Evolutionary conservation across 2,329 filamentous ascomycete species (phyloP).

Genomic region (Fusarium compactum): DNA sequence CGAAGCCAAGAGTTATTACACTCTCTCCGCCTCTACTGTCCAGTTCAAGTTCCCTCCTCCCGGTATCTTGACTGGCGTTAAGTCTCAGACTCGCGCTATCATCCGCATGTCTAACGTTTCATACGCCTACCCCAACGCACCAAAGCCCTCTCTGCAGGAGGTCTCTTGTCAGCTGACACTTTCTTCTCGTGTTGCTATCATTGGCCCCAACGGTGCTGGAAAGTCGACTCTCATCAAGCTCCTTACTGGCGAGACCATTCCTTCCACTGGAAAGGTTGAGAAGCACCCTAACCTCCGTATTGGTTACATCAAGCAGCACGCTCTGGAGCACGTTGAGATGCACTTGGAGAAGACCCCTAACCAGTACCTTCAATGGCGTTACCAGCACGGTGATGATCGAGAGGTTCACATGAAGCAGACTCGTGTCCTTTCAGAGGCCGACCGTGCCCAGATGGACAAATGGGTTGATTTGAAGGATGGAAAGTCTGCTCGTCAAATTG

Average conservation of each 20-base stretch:
- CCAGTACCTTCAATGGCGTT: conserved; percentile 99
- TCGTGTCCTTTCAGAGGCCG: conserved; percentile 85
- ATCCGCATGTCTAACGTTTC: conserved; percentile 93
- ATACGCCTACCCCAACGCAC: conserved; percentile 90
- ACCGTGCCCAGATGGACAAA: conserved; percentile 92
- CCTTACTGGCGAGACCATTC: conserved; percentile 91
- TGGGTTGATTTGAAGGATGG: conserved; percentile 87
- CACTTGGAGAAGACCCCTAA: conserved; percentile 99
- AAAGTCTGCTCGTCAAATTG: conserved; percentile 80
- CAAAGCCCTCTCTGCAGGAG: conserved; percentile 88
- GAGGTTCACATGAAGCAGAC: conserved; percentile 99
- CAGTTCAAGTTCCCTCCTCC: conserved; percentile 99
- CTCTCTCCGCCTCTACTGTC: conserved; percentile 85
- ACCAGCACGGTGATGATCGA: conserved; percentile 95
- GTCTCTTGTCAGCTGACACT: conserved; percentile 89
- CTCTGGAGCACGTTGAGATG: conserved; percentile 99
- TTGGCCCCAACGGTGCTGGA: conserved; percentile 96
- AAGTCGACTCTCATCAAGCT: conserved; percentile 99
- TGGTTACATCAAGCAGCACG: conserved; percentile 99
- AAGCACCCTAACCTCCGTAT: conserved; percentile 99
- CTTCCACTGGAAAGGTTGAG: conserved; percentile 86
- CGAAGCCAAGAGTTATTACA: conserved; percentile 98
- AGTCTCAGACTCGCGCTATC: conserved; percentile 93
- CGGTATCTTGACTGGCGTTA: conserved; percentile 93
- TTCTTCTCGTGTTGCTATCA: conserved; percentile 94